Base-by-base conservation (phyloP, 1,284 basidiomycete species). In the Leccinum fuscescens region DNA sequence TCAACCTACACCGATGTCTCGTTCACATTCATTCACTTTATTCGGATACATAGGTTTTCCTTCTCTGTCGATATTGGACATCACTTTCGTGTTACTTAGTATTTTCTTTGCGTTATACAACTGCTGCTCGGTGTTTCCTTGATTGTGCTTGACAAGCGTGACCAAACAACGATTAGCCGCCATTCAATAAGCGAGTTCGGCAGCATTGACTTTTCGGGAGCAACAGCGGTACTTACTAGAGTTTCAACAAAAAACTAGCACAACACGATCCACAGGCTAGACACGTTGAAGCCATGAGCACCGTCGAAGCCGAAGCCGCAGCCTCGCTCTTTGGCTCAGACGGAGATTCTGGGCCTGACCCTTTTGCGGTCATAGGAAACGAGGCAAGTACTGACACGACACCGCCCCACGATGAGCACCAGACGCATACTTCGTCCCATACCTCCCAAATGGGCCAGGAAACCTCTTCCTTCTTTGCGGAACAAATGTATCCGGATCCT, bases 291-390 rank as follows among this genome's bases (percentile, higher is more conserved):
- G 58, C 69, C 65, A 89, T 88, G 86, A 82, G 78, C 72, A 77
- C 80, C 60, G 83, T 87, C 60, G 89, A 90, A 79, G 85, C 88
- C 66, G 90, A 90, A 79, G 85, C 88, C 66, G 90, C 90, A 54
- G 88, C 90, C 58, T 85, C 88, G 60, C 85, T 92, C 50, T 92
- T 92, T 77, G 87, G 85, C 57, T 75, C 82, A 50, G 81, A 84
- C 27, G 78, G 63, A 51, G 81, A 90, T 70, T 69, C 82, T 58
- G 77, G 78, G 22, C 78, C 80, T 39, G 89, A 90, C 76, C 84
- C 84, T 49, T 91, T 91, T 75, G 81, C 86, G 61, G 76, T 80
- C 59, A 79, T 88, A 61, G 86, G 84, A 48, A 75, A 72, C 65
- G 73, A 75, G 58, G 69, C 66, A 58, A 62, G 35, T 37, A 37